Evolutionary conservation across 805 yeast species (phyloP).

Genomic region (Candida xyloterini): DNA sequence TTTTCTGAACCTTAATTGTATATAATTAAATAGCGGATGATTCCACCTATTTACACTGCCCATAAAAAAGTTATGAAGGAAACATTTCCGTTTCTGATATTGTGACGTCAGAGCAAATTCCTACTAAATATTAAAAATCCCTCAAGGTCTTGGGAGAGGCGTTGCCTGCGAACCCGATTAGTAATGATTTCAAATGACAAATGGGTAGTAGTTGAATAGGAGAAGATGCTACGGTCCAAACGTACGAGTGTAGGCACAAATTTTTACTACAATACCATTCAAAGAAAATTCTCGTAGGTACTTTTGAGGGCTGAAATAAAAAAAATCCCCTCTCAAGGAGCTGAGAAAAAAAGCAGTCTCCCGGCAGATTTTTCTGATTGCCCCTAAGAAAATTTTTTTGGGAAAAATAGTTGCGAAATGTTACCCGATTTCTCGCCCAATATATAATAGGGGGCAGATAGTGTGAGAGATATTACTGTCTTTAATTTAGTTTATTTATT

Average conservation of each 20-base stretch:
- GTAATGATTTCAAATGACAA: background rate
- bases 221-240: no score
- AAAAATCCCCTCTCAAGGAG: background rate
- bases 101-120: constrained; percentile 2
- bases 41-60: background rate
- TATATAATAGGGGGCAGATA: constrained; percentile 1
- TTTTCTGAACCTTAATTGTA: background rate
- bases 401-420: background rate
- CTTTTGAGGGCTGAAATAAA: background rate
- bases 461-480: background rate
- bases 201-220: no score
- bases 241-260: no score
- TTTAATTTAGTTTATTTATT: background rate
- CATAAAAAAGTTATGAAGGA: background rate
- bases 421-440: background rate
- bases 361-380: background rate
- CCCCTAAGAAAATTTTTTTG: constrained; percentile 5
- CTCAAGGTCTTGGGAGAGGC: background rate
- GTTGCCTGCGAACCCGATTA: background rate
- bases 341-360: background rate
- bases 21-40: no score
- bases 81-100: background rate
- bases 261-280: no score
- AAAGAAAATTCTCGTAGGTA: no score
- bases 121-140: constrained; percentile 3